Evolutionary conservation across 2,329 filamentous ascomycete species (phyloP), one percentile per base, ranked within the genome.

Genomic region (Calonectria honghensis): DNA sequence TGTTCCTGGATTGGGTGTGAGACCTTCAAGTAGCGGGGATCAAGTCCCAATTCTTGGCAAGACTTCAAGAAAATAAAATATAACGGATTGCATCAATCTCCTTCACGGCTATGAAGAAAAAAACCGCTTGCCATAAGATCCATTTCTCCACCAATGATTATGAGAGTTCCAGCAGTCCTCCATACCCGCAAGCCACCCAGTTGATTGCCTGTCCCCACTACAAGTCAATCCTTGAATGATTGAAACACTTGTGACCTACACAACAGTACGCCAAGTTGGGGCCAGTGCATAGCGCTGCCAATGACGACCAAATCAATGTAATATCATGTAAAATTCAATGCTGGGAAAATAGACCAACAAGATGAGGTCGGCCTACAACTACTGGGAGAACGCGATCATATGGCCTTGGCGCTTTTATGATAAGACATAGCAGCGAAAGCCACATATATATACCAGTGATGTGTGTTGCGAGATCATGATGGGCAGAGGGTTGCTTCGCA

Each of bases 391-490:
- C 10, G 24, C 24, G 45, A 24, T 48, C 20, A 48, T 13, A 24
- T 48, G 10, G n/a, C 20, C 3, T 45, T 6, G 24, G 20, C n/a
- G n/a, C 11, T 24, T 11, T 6, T 13, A 9, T 13, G 6, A 41
- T n/a, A n/a, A 24, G 45, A 13, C 9, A 48, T 13, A 48, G n/a
- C 7, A 7, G n/a, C 7, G 7, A 45, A 45, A 45, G 41, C 18
- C 18, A 45, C 18, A 41, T 9, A 18, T 18, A 35, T 29, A 20
- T 20, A 5, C 24, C 31, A 20, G 13, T 61, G n/a, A 39, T 9
- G 57, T 61, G 14, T 1, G 13, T 35, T 39, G 57, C 35, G 35
- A 41, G 27, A 41, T 29, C 57, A 63, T 41, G 57, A 63, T 63
- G n/a, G 37, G 7, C 35, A 24, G 7, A 27, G 20, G 24, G 7